These are phyloP conservation scores for Cajanus cajan DNA, from an alignment of 306 rosid species.

Conservation along the genomic window DNA sequence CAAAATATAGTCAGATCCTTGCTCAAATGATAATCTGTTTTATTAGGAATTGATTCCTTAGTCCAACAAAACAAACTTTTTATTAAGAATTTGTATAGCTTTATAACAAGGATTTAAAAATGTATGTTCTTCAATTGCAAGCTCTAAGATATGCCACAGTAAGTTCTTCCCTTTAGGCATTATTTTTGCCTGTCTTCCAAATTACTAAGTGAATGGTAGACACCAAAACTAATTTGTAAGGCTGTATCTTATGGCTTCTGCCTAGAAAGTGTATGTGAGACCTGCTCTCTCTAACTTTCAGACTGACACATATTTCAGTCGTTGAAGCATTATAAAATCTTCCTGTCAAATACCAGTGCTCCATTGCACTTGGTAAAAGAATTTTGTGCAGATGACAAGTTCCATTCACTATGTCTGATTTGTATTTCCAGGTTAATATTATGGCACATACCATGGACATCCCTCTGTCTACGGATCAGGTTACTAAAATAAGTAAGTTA, in stretches of 20 bases:
- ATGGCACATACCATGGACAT: constrained; percentile 76
- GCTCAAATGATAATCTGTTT: no score
- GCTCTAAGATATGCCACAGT: neutral
- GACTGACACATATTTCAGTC: neutral
- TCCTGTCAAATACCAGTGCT: constrained; percentile 10
- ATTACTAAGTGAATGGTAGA: neutral
- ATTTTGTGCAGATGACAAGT: constrained; percentile 12
- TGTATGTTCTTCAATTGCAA: neutral
- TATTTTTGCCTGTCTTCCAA: constrained; percentile 18
- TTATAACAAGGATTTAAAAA: neutral
- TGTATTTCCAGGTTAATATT: constrained; percentile 74
- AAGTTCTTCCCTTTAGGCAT: neutral
- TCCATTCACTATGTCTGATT: constrained; percentile 22
- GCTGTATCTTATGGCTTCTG: neutral
- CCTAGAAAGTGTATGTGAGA: neutral
- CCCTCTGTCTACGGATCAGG: constrained; percentile 75
- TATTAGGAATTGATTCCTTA: no score
- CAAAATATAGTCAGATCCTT: constrained; percentile 17
- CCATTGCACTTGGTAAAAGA: neutral
- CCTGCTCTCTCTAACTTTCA: neutral
- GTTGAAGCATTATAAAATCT: constrained; percentile 1
- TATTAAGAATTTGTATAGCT: neutral
- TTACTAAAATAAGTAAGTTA: constrained; percentile 61
- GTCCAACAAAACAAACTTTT: neutral
- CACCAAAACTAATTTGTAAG: neutral